Conservation (phyloP, 352 stramenopile species). For the Halophytophthora polymorphica region DNA sequence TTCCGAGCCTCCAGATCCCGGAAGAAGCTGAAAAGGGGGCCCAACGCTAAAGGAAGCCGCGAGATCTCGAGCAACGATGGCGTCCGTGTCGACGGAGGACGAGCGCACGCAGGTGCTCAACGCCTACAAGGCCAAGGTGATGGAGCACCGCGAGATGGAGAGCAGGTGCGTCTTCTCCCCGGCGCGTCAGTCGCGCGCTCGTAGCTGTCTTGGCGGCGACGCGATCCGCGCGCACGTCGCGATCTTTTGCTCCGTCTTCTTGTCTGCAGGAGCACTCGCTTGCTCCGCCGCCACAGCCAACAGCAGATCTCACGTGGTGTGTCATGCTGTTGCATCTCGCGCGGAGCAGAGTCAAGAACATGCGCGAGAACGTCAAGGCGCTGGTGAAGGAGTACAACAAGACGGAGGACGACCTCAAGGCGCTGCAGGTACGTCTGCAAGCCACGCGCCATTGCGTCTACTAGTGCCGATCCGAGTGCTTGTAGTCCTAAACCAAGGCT, state of each 20-base stretch:
- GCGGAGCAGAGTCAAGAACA: conserved; percentile 90
- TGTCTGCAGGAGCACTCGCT: not conserved
- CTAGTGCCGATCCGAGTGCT: not conserved
- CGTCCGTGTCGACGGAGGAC: conserved; percentile 64
- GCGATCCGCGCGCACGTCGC: no score
- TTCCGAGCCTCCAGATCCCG: no score
- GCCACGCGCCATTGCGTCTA: not conserved
- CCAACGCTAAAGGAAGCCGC: not conserved
- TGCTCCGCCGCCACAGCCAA: no score
- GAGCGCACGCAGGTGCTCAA: conserved; percentile 93
- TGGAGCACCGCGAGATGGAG: conserved; percentile 96
- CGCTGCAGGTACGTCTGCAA: conserved; percentile 84
- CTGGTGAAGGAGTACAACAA: conserved; percentile 98
- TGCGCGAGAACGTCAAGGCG: conserved; percentile 95
- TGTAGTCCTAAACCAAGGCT: conserved; percentile 1
- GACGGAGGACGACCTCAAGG: conserved; percentile 98
- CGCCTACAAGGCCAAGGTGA: conserved; percentile 95
- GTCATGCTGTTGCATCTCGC: conserved; percentile 3
- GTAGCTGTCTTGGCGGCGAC: not conserved
- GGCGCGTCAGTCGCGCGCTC: not conserved
- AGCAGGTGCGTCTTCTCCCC: conserved; percentile 62
- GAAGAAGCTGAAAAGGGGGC: conserved; percentile 26
- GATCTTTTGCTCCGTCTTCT: not conserved
- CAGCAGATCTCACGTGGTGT: conserved; percentile 2
- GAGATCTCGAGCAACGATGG: conserved; percentile 36